Conservation (phyloP, 2,329 filamentous ascomycete genomes). For the Beauveria rudraprayagi region DNA sequence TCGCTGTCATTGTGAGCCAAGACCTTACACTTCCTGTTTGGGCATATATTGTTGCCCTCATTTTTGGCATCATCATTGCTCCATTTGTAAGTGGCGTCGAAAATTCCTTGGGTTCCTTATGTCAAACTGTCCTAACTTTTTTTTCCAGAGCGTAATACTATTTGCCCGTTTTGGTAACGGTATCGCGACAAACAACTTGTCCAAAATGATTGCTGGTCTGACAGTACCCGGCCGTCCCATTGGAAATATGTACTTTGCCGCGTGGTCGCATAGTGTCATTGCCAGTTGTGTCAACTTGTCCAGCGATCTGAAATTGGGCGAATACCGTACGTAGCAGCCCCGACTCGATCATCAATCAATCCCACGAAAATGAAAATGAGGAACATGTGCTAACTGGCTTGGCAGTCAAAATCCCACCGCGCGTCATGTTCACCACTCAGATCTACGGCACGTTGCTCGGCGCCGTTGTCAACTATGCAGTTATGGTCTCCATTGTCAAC, state of each 20-base stretch:
- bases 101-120: no score
- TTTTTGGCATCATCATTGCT: slow-evolving; percentile 38
- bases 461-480: slow-evolving; percentile 44
- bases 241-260: slow-evolving; percentile 51
- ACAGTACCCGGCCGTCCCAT: slow-evolving; percentile 42
- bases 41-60: slow-evolving; percentile 38
- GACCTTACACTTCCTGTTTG: slow-evolving; percentile 38
- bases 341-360: no score
- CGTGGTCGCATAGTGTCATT: slow-evolving; percentile 52
- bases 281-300: slow-evolving; percentile 39
- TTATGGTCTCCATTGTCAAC: slow-evolving; percentile 47
- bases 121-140: slow-evolving; percentile 11
- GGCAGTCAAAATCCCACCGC: slow-evolving; percentile 46
- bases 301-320: slow-evolving; percentile 49
- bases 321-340: slow-evolving; percentile 38
- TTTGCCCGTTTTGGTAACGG: slow-evolving; percentile 47
- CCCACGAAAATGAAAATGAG: no score
- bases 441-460: slow-evolving; percentile 48
- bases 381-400: slow-evolving; percentile 14
- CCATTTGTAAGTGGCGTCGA: slow-evolving; percentile 33
- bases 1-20: slow-evolving; percentile 37
- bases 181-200: slow-evolving; percentile 50
- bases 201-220: slow-evolving; percentile 48
- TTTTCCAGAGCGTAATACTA: slow-evolving; percentile 38
- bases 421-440: slow-evolving; percentile 48